Conservation (phyloP, 129 eudicot species). For the Mikania micrantha region DNA sequence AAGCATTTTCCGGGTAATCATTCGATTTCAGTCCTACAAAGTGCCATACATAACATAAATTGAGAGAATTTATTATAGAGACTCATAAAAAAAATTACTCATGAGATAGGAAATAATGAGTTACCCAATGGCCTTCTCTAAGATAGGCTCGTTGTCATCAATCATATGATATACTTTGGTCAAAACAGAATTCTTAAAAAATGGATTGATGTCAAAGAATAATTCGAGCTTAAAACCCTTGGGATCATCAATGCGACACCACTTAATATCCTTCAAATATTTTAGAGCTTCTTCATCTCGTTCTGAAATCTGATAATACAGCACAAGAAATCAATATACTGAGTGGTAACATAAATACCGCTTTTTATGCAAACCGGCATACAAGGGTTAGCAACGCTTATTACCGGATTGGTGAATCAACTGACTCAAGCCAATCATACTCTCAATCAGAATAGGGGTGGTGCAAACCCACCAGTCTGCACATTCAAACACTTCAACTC, state of each 20-base stretch:
- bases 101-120: not conserved
- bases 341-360: not conserved
- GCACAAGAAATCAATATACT: not conserved
- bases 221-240: conserved; percentile 94
- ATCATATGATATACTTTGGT: conserved; percentile 88
- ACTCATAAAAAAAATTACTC: not conserved
- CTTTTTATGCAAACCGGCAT: not conserved
- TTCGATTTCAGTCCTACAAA: conserved; percentile 68
- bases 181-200: conserved; percentile 70
- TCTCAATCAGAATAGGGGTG: no score
- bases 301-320: conserved; percentile 53
- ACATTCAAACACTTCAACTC: no score
- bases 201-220: conserved; percentile 68
- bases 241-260: conserved; percentile 67
- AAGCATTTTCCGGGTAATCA: conserved; percentile 84
- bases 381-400: no score
- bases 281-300: conserved; percentile 91
- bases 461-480: no score
- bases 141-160: conserved; percentile 89
- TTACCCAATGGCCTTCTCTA: conserved; percentile 94
- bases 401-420: no score
- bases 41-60: not conserved
- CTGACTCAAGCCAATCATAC: no score
- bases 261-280: conserved; percentile 74
- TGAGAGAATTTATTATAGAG: no score